Conservation (phyloP, 108 stramenopile species). For the Pseudonitzschia multiseries region DNA sequence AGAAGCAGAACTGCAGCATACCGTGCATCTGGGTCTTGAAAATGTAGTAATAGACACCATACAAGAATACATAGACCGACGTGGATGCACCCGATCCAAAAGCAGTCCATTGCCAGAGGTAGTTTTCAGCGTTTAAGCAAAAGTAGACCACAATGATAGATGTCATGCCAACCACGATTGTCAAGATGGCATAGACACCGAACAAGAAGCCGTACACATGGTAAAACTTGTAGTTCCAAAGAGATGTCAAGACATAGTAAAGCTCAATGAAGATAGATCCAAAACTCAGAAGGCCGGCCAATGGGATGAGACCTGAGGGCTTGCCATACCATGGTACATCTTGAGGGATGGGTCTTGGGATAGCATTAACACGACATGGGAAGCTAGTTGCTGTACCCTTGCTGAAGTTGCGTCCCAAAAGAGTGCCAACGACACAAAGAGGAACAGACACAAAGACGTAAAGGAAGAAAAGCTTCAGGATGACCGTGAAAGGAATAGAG, state of each 20-base stretch:
- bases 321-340: constrained; percentile 92
- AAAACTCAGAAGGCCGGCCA: constrained; percentile 92
- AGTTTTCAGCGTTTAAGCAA: constrained; percentile 95
- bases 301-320: constrained; percentile 82
- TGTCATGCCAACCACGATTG: constrained; percentile 94
- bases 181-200: constrained; percentile 93
- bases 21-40: constrained; percentile 98
- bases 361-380: constrained; percentile 97
- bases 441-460: constrained; percentile 96
- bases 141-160: constrained; percentile 98
- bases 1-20: constrained; percentile 91
- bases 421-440: constrained; percentile 89
- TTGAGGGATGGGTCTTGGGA: constrained; percentile 94
- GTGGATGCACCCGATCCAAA: constrained; percentile 91
- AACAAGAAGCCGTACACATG: constrained; percentile 98
- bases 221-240: constrained; percentile 99
- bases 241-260: constrained; percentile 92
- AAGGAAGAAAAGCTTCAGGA: constrained; percentile 89
- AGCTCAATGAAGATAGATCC: constrained; percentile 98
- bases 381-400: constrained; percentile 55
- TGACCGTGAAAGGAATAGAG: constrained; percentile 86
- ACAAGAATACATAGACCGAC: constrained; percentile 94
- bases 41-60: constrained; percentile 95
- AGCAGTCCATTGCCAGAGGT: constrained; percentile 98
- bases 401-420: constrained; percentile 90